Evolutionary conservation across 2,329 filamentous ascomycete species (phyloP).

Genomic region (Dothidotthia symphoricarpi): DNA sequence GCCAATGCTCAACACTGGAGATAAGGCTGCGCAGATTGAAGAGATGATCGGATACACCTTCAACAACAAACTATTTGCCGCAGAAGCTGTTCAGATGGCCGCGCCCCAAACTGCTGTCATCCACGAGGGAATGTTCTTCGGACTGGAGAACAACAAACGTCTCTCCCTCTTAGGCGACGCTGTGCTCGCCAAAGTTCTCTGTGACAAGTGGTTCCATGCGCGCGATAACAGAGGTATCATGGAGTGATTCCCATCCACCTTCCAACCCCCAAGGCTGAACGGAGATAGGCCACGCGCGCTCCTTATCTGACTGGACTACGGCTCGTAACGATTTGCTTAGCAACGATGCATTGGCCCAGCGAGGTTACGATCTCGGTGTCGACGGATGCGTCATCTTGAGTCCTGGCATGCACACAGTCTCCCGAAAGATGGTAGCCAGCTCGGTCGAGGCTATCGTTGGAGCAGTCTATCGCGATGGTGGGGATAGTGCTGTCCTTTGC

Average conservation of each 20-base stretch:
- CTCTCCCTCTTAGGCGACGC: constrained; percentile 13
- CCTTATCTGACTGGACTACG: background rate
- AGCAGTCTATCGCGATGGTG: background rate
- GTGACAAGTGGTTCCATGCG: constrained; percentile 10
- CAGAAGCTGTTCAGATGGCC: constrained; percentile 15
- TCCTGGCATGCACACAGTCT: background rate
- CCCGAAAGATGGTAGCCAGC: background rate
- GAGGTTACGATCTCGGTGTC: background rate
- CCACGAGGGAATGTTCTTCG: background rate
- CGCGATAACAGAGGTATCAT: constrained; percentile 6
- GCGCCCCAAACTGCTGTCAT: background rate
- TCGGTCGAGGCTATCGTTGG: constrained; percentile 3
- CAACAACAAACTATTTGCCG: constrained; percentile 8
- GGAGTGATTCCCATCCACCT: background rate
- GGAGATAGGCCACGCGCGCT: background rate
- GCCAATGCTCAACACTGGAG: background rate
- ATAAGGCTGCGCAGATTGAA: constrained; percentile 8
- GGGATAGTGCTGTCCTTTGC: background rate
- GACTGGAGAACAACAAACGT: constrained; percentile 10
- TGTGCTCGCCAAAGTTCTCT: constrained; percentile 7
- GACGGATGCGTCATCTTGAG: background rate
- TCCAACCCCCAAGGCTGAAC: too few relatives aligned
- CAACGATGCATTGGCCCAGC: background rate
- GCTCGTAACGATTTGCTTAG: background rate
- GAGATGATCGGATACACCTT: constrained; percentile 8